phyloP scores from a whole-genome alignment of 148 eudicot genomes.

The Talinum fruticosum region DNA sequence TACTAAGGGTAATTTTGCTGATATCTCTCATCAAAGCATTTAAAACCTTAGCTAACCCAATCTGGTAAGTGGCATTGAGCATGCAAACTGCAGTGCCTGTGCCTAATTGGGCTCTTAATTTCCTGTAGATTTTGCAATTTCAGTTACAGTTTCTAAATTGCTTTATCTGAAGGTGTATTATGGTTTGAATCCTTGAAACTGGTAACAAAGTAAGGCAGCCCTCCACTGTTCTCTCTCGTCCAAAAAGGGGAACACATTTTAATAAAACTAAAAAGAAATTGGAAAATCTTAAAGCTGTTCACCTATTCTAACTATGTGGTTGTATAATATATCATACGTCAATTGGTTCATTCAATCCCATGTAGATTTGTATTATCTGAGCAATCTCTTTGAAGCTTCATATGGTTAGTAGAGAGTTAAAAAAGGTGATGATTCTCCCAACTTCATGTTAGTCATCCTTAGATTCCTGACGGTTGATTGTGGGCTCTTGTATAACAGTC shows the following conservation, averaged over 20 bases:
- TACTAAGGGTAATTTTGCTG: neutral
- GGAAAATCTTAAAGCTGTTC: too few relatives aligned
- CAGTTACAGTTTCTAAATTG: neutral
- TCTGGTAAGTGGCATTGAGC: neutral
- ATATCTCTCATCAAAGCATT: neutral
- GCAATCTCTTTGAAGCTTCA: neutral
- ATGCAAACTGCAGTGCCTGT: neutral
- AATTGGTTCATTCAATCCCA: too few relatives aligned
- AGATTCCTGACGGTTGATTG: neutral
- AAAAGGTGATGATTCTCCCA: neutral
- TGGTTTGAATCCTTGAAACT: neutral
- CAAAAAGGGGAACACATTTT: too few relatives aligned
- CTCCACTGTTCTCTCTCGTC: too few relatives aligned
- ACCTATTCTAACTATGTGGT: too few relatives aligned
- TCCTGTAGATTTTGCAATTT: neutral
- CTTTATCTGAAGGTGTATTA: neutral
- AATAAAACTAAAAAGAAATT: too few relatives aligned
- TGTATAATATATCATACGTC: too few relatives aligned
- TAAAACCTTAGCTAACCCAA: neutral
- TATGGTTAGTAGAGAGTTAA: neutral
- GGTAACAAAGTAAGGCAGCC: too few relatives aligned
- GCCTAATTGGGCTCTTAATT: neutral
- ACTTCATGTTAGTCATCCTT: neutral
- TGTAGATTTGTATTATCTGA: too few relatives aligned
- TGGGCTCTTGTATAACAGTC: neutral